Conservation (phyloP, 2,329 filamentous ascomycete genomes). For the Alternaria triticina region DNA sequence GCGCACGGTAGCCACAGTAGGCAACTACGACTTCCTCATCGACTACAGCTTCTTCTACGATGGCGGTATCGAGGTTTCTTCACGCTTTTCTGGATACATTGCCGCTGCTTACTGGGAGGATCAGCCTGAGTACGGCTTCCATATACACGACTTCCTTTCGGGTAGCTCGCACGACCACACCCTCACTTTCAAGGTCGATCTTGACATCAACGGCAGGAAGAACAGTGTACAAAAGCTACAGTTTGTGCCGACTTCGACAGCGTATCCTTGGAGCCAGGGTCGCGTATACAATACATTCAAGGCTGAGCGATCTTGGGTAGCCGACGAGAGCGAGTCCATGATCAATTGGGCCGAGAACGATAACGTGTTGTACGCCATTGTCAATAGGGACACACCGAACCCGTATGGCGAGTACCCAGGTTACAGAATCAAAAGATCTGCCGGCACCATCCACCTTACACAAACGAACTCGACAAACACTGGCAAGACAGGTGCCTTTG, state of each 20-base stretch:
- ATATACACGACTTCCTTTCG: conserved; percentile 47
- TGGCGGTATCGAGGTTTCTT: conserved; percentile 32
- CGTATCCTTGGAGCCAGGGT: conserved; percentile 60
- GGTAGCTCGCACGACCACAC: conserved; percentile 49
- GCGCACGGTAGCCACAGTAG: conserved; percentile 58
- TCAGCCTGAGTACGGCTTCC: conserved; percentile 47
- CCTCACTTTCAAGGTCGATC: conserved; percentile 51
- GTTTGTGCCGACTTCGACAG: conserved; percentile 52
- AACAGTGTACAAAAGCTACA: conserved; percentile 46
- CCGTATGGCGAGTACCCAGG: conserved; percentile 60
- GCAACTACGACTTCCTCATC: conserved; percentile 44
- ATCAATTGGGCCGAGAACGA: conserved; percentile 58
- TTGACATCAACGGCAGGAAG: conserved; percentile 46
- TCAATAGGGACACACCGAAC: conserved; percentile 60
- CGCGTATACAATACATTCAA: conserved; percentile 60
- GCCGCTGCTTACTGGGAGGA: conserved; percentile 31
- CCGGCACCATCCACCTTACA: conserved; percentile 47
- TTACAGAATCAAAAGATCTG: conserved; percentile 57
- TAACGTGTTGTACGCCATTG: conserved; percentile 55
- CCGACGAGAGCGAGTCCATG: conserved; percentile 45
- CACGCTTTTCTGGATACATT: conserved; percentile 39
- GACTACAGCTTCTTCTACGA: conserved; percentile 39
- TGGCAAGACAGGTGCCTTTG: conserved; percentile 56
- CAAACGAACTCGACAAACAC: conserved; percentile 57
- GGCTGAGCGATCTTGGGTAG: conserved; percentile 52